Base-by-base conservation (phyloP, 129 eudicot genomes). In the Chrysanthemum seticuspe region DNA sequence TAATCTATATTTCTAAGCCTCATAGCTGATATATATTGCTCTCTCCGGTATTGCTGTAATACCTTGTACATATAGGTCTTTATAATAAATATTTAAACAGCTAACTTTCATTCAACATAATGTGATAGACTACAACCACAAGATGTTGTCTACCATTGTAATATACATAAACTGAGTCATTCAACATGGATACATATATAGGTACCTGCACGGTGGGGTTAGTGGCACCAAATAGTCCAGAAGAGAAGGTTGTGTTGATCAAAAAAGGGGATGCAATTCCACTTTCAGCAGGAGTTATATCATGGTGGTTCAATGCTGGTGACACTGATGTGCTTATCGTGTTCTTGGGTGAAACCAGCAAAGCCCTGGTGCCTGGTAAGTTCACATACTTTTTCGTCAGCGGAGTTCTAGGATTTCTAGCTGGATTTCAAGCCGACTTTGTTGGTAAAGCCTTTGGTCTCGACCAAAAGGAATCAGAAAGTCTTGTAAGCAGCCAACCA, bases 251-350 rank as follows among this genome's bases (percentile, higher is more conserved):
- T 11, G 2, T 85, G 2, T 13, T 73, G 65, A 19, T 81, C 52
- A 85, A 88, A 58, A 68, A 86, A 48, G 95, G 91, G 36, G 91
- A 88, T 52, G 87, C 68, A 8, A 21, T 88, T 13, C 87, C 91
- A 10, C 56, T 88, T 29, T 73, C 80, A 18, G 16, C 70, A n/a
- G 90, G 88, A 3, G 61, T 25, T 0, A 74, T 81, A 14, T 83
- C 95, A 6, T 88, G 95, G 95, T 88, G 91, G 88, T 88, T 72
- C 74, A 88, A 88, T 53, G 69, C 72, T 3, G 91, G 81, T 14
- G 84, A 85, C 73, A 62, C 78, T 0, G 91, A 85, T 4, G 13
- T 57, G 5, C 34, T 14, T 58, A 48, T 83, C 0, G 47, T 83
- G 29, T 88, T 88, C 85, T 48, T 85, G 15, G 91, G 95, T 19